A percentile compares a stretch with the other conserved stretches of the same genome.
phyloP scores from a whole-genome alignment of 805 yeast genomes.

The Barnettozyma sucrosica region DNA sequence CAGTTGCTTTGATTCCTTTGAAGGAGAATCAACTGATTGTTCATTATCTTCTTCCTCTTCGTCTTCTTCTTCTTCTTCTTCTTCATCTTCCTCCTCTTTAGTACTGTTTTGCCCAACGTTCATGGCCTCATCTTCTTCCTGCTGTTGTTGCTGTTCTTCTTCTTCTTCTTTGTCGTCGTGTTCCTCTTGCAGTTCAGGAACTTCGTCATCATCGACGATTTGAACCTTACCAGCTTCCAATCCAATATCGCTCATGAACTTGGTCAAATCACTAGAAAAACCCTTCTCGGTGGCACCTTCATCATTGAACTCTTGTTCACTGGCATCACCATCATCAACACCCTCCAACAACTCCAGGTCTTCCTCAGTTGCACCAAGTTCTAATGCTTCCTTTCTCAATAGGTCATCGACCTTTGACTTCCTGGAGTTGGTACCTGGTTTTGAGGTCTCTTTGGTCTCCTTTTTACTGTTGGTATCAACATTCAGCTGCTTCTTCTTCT shows the following conservation, averaged over 20 bases:
- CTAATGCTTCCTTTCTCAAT: constrained; percentile 67
- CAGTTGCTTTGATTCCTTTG: constrained; percentile 16
- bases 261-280: constrained; percentile 49
- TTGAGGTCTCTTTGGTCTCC: not conserved
- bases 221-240: constrained; percentile 35
- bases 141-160: constrained; percentile 30
- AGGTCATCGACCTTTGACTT: constrained; percentile 15
- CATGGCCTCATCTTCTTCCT: constrained; percentile 27
- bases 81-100: constrained; percentile 25
- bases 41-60: constrained; percentile 12
- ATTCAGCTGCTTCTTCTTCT: constrained; percentile 19
- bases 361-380: constrained; percentile 81
- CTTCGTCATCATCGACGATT: constrained; percentile 32
- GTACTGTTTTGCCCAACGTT: constrained; percentile 26
- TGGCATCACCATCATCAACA: constrained; percentile 43
- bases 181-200: constrained; percentile 38
- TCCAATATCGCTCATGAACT: constrained; percentile 65
- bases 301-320: constrained; percentile 33
- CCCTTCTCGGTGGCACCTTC: constrained; percentile 31
- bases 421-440: not conserved
- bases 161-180: too few relatives aligned
- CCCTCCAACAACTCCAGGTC: constrained; percentile 63
- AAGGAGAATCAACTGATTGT: constrained; percentile 13
- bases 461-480: not conserved
- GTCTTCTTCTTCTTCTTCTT: constrained; percentile 13